These are phyloP conservation scores for Escallonia herrerae DNA, from an alignment of 129 eudicot species.

Conservation along the genomic window DNA sequence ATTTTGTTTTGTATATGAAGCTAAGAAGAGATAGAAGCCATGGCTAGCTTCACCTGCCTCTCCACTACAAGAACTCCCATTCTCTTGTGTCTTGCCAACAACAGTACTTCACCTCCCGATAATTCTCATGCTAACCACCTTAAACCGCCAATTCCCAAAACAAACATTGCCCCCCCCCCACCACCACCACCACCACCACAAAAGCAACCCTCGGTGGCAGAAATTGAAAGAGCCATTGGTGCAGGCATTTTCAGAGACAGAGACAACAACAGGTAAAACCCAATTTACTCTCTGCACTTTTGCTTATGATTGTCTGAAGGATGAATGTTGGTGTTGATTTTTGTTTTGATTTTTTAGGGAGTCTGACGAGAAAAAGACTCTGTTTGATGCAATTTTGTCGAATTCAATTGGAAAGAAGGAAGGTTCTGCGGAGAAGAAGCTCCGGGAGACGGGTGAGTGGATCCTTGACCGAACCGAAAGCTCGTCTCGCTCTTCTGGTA, in stretches of 20 bases:
- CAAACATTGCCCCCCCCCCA: conserved; percentile 4
- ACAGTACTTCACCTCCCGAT: conserved; percentile 10
- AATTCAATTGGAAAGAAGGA: conserved; percentile 60
- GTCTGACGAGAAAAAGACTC: conserved; percentile 35
- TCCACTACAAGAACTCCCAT: conserved; percentile 28
- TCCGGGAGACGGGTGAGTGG: conserved; percentile 91
- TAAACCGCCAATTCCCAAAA: conserved; percentile 17
- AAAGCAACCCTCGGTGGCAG: conserved; percentile 60
- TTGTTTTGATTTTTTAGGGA: conserved; percentile 33
- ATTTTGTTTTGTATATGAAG: too few relatives aligned
- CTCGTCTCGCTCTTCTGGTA: conserved; percentile 54
- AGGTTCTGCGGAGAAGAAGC: conserved; percentile 66
- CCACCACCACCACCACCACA: conserved; percentile 14
- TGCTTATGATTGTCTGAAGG: background rate
- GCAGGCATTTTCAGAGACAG: conserved; percentile 68
- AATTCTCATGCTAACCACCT: conserved; percentile 12
- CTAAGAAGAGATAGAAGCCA: conserved; percentile 5
- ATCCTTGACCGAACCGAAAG: conserved; percentile 48
- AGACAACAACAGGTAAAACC: conserved; percentile 43
- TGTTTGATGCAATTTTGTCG: conserved; percentile 48
- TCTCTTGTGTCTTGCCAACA: conserved; percentile 24
- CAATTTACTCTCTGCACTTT: conserved; percentile 2
- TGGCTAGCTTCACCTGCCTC: conserved; percentile 29
- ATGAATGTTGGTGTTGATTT: background rate
- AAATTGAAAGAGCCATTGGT: conserved; percentile 82